Conservation (phyloP, 305 asterid species). For the Solanum aculeatissimum region DNA sequence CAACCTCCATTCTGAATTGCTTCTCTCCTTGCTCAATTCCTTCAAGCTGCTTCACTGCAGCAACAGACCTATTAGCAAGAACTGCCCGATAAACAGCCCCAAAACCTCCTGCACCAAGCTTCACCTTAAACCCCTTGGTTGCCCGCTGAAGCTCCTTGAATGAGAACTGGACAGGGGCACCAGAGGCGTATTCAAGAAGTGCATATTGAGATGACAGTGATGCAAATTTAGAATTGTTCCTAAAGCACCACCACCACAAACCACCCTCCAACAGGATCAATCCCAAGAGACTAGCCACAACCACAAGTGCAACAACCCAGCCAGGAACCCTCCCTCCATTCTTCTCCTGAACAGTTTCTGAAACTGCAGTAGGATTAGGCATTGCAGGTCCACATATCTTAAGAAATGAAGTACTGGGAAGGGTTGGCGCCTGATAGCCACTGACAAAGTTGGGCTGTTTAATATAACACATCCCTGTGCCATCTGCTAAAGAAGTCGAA, state of each 20-base stretch:
- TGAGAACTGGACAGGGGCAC: constrained; percentile 81
- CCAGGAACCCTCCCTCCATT: constrained; percentile 32
- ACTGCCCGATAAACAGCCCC: constrained; percentile 69
- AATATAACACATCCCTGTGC: constrained; percentile 53
- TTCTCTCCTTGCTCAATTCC: constrained; percentile 89
- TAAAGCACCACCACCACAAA: constrained; percentile 69
- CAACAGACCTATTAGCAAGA: constrained; percentile 50
- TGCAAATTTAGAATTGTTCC: constrained; percentile 43
- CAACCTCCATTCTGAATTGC: constrained; percentile 87
- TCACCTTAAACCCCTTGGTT: constrained; percentile 74
- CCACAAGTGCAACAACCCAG: constrained; percentile 56
- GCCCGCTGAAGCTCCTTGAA: constrained; percentile 57
- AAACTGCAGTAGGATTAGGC: constrained; percentile 35
- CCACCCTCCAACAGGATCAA: constrained; percentile 45
- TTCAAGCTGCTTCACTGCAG: constrained; percentile 72
- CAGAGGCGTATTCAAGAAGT: constrained; percentile 86
- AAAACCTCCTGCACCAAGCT: constrained; percentile 81
- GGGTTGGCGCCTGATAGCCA: constrained; percentile 55
- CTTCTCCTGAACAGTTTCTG: neutral
- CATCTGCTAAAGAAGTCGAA: constrained; percentile 59
- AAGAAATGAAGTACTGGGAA: constrained; percentile 70
- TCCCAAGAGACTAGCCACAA: constrained; percentile 36
- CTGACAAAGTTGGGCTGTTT: constrained; percentile 38
- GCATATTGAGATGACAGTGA: constrained; percentile 51
- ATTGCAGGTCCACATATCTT: constrained; percentile 49